A percentile compares a stretch with the other conserved stretches of the same genome.
phyloP scores from a whole-genome alignment of 495 filamentous ascomycete species.

The Aspergillus kassunensis region DNA sequence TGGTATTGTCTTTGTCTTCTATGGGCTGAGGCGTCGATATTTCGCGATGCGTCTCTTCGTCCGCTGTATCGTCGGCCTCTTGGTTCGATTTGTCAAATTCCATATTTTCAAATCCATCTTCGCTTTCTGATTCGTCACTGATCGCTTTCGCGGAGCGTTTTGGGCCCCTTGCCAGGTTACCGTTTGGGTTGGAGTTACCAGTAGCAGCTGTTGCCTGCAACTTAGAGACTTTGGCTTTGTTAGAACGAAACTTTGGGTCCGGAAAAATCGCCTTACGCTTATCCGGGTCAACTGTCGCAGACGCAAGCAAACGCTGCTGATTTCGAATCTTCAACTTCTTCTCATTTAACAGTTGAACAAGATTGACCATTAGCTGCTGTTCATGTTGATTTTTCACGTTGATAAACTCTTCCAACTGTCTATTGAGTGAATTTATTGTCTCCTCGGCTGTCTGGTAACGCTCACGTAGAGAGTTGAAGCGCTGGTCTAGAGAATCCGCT shows the following conservation, averaged over 20 bases:
- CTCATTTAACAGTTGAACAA: constrained; percentile 68
- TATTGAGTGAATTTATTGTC: constrained; percentile 48
- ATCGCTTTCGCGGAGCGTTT: constrained; percentile 41
- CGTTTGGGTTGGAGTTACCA: constrained; percentile 6
- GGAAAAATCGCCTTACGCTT: constrained; percentile 29
- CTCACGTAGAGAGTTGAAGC: constrained; percentile 44
- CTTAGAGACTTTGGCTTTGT: constrained; percentile 21
- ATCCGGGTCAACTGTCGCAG: constrained; percentile 52
- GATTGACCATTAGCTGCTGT: constrained; percentile 65
- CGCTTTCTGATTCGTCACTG: constrained; percentile 33
- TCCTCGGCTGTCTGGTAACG: constrained; percentile 41
- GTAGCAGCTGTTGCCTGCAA: constrained; percentile 20
- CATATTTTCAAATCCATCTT: constrained; percentile 57
- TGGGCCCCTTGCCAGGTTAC: constrained; percentile 22
- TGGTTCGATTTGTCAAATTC: constrained; percentile 44
- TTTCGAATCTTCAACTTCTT: constrained; percentile 92
- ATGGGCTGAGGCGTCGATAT: constrained; percentile 29
- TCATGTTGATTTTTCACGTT: constrained; percentile 65
- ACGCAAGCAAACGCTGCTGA: constrained; percentile 64
- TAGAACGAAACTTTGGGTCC: too few species aligned
- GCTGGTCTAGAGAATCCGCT: constrained; percentile 37
- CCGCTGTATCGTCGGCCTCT: constrained; percentile 20
- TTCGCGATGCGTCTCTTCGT: constrained; percentile 40
- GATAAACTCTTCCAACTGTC: constrained; percentile 61
- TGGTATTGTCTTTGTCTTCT: constrained; percentile 41